Conservation (phyloP, 2,329 filamentous ascomycete species). For the Huntiella decipiens region DNA sequence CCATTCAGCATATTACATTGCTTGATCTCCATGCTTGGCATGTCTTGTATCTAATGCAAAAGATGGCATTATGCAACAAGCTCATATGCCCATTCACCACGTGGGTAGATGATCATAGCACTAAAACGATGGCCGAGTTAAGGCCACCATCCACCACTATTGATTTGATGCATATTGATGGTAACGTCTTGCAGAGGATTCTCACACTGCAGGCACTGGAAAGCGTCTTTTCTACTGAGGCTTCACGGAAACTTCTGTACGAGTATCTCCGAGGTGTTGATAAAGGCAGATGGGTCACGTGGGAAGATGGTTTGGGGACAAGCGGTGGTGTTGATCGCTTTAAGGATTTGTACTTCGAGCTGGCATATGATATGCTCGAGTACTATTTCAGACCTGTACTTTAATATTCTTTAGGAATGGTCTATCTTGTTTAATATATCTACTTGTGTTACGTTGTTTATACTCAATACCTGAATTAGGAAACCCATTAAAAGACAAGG, state of each 20-base stretch:
- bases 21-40: conserved; percentile 43
- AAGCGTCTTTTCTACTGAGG: conserved; percentile 19
- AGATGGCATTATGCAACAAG: conserved; percentile 30
- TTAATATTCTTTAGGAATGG: conserved; percentile 14
- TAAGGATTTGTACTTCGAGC: conserved; percentile 22
- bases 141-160: conserved; percentile 20
- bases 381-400: conserved; percentile 33
- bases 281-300: conserved; percentile 17
- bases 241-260: conserved; percentile 23
- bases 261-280: conserved; percentile 33
- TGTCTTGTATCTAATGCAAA: conserved; percentile 55
- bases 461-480: too few relatives aligned
- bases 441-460: too few relatives aligned
- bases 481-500: too few relatives aligned
- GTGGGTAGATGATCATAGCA: neutral
- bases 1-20: conserved; percentile 49
- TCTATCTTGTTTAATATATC: too few relatives aligned
- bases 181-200: conserved; percentile 41
- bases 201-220: conserved; percentile 28
- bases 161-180: conserved; percentile 40
- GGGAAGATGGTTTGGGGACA: conserved; percentile 20
- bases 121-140: conserved; percentile 1
- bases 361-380: conserved; percentile 35
- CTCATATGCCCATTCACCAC: conserved; percentile 6
- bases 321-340: conserved; percentile 13